These are phyloP conservation scores for Fistulinella staudtii DNA, from an alignment of 1,284 basidiomycete species.

Conservation along the genomic window DNA sequence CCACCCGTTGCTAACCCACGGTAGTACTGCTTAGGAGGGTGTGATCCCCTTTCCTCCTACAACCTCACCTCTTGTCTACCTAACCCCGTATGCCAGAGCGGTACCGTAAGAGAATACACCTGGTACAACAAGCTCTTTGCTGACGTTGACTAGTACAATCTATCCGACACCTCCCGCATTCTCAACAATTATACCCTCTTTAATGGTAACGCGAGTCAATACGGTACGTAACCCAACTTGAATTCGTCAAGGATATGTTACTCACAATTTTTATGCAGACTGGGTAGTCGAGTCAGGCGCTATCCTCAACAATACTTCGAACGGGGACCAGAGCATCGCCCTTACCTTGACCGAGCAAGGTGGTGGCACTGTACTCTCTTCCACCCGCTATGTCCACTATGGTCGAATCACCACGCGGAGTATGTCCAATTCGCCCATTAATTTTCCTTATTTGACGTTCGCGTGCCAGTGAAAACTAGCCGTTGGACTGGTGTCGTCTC, in stretches of 20 bases:
- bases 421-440: slow-evolving; percentile 32
- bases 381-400: slow-evolving; percentile 79
- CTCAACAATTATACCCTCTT: slow-evolving; percentile 61
- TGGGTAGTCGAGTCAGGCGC: slow-evolving; percentile 68
- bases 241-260: not conserved
- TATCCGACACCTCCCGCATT: slow-evolving; percentile 64
- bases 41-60: slow-evolving; percentile 70
- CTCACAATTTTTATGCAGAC: slow-evolving; percentile 38
- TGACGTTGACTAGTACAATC: slow-evolving; percentile 46
- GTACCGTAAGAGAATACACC: slow-evolving; percentile 42
- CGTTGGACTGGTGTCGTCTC: slow-evolving; percentile 75
- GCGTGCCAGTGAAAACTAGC: slow-evolving; percentile 56
- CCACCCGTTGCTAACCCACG: slow-evolving; percentile 3
- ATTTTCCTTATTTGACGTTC: not conserved
- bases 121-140: not conserved
- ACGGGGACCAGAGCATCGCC: slow-evolving; percentile 60
- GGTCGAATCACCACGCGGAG: slow-evolving; percentile 69
- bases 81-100: slow-evolving; percentile 64
- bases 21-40: slow-evolving; percentile 78
- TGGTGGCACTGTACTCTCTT: slow-evolving; percentile 73
- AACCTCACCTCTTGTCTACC: slow-evolving; percentile 65
- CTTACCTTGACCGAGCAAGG: slow-evolving; percentile 63
- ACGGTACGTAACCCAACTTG: slow-evolving; percentile 34
- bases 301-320: slow-evolving; percentile 58
- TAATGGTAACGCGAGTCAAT: slow-evolving; percentile 68